Evolutionary conservation across 2,329 filamentous ascomycete species (phyloP), one percentile per base, ranked within the genome.

Genomic region (Fusarium oxysporum): DNA sequence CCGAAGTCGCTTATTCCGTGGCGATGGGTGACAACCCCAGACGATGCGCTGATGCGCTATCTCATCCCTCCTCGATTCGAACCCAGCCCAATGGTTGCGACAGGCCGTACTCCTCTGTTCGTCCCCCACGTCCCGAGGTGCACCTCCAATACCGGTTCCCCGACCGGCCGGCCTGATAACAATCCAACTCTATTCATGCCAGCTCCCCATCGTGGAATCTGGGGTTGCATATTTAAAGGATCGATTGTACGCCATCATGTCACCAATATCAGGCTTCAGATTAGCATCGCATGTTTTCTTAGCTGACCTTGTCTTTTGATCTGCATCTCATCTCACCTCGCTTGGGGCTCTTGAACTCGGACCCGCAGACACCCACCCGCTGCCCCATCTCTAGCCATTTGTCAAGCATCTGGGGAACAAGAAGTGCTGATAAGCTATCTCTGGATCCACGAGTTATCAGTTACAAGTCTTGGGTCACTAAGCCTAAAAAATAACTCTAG

Each of bases 351-450:
- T 63, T 38, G 13, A 41, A 40, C 35, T 61, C 16, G 51, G 70
- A 73, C 74, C 76, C 76, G 71, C 74, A 72, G 53, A 65, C 62
- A 59, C 59, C 71, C 72, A 69, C 69, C 61, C 51, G 51, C 45
- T 25, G 32, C 53, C 67, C 71, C 54, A 30, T 54, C 61, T 50
- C 37, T 48, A 51, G 33, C 74, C 65, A 74, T 62, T 78, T 68
- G 70, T 50, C 65, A 65, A 72, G 41, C 62, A 51, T 50, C 55
- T 37, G 51, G 50, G 37, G 61, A 63, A 75, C 41, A 60, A 57
- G 40, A 60, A 60, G 47, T 53, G 41, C 73, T 77, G 76, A 78
- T 78, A 78, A 78, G 76, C 74, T 77, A 77, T 77, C 76, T 78
- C 45, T 61, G 35, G 62, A 63, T 69, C 65, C 68, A 75, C 33